Percentiles rank a stretch among this genome's conserved stretches.
Evolutionary conservation across 192 early-diverging fungal species (phyloP).

Genomic region (Chytriomyces confervae): DNA sequence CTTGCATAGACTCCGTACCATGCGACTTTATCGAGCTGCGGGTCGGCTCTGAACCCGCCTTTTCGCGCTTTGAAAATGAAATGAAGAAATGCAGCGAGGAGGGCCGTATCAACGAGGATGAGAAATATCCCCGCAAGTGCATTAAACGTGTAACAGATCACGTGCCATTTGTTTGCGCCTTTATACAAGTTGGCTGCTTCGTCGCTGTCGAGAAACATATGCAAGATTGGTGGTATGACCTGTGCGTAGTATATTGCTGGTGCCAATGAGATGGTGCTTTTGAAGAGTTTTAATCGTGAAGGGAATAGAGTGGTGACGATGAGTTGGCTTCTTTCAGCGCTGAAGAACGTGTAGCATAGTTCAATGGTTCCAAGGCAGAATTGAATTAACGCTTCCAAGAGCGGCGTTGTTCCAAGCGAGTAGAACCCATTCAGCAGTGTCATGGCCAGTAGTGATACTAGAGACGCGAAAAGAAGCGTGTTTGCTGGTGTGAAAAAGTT

Average conservation of each 20-base stretch:
- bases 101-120: background rate
- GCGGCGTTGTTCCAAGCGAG: background rate
- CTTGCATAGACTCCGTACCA: background rate
- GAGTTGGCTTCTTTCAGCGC: background rate
- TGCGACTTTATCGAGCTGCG: background rate
- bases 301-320: background rate
- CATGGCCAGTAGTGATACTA: background rate
- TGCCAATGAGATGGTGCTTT: background rate
- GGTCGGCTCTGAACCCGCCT: background rate
- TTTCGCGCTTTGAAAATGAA: background rate
- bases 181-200: background rate
- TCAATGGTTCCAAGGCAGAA: background rate
- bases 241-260: background rate
- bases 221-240: background rate
- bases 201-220: background rate
- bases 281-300: background rate
- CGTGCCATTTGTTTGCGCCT: background rate
- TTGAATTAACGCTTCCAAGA: background rate
- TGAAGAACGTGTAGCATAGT: conserved; percentile 2
- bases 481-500: background rate
- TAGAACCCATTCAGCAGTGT: background rate
- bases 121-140: background rate
- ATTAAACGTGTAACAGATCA: background rate
- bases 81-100: background rate
- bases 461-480: background rate